Base-by-base conservation (phyloP, 352 stramenopile genomes). In the Lagenidium giganteum region DNA sequence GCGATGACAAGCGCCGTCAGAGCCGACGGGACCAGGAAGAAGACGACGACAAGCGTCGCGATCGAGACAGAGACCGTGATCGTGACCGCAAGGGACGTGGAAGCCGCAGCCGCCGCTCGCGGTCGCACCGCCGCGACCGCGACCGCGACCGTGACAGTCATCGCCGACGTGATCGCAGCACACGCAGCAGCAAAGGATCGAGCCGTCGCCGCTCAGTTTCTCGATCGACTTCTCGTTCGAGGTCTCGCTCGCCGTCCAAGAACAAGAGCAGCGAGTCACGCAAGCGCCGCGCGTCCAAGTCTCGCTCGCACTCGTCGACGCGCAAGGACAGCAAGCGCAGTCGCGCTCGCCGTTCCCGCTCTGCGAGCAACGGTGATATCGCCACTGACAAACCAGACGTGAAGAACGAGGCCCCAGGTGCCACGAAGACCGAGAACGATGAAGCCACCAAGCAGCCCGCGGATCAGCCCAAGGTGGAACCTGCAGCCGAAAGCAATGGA, bases 181-280 rank as follows among this genome's bases (percentile, higher is more conserved):
- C 33, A 58, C 65, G 26, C 59, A 61, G 12, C 17, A 14, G 21
- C 30, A 27, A 6, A 22, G 33, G 39, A 11, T 51, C 56, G 12
- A 64, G 64, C 12, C 49, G 58, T 27, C 54, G 44, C 22, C 64
- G 60, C 22, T 80, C 67, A 6, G 40, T 44, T 2, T 79, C 68
- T 8, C 23, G 34, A 7, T 60, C 55, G 12, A 26, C 24, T 22
- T 57, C 56, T 2, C 22, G 17, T 23, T 63, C 53, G 27, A 53
- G 44, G 20, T 66, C 56, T 8, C 56, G 48, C 18, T 69, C 59
- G 21, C 18, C 53, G 42, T 3, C 51, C 5, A 29, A 54, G 12
- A 43, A 54, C 36, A 51, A 28, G 26, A 32, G 30, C 11, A 37
- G 28, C 13, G 26, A 20, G 16, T 58, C 50, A 25, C 33, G 21